Conservation (phyloP, 139 green algal species). For the Asterochloris sp. region DNA sequence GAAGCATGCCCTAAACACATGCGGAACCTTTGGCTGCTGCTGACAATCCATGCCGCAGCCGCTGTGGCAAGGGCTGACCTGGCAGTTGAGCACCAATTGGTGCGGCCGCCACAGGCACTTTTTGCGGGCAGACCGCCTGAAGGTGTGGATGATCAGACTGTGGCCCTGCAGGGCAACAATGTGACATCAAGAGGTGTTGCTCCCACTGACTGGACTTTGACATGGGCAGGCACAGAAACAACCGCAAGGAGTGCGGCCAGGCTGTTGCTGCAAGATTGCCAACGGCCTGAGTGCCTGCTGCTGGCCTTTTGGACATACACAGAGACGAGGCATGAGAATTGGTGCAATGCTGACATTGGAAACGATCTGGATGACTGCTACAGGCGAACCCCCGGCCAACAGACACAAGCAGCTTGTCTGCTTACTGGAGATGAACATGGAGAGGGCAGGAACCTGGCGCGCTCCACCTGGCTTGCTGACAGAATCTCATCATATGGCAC, state of each 20-base stretch:
- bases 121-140: conserved; percentile 17
- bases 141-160: conserved; percentile 40
- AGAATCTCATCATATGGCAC: conserved; percentile 50
- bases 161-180: conserved; percentile 28
- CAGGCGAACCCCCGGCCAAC: neutral
- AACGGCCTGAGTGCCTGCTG: neutral
- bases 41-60: neutral
- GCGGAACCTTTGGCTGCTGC: neutral
- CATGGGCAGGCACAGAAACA: too few relatives aligned
- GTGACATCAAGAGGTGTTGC: neutral
- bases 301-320: neutral
- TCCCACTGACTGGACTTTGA: neutral
- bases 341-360: neutral
- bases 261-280: neutral
- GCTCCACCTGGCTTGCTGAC: conserved; percentile 22
- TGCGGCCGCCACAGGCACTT: conserved; percentile 36
- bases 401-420: neutral
- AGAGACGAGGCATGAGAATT: neutral
- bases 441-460: neutral
- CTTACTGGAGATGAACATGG: neutral
- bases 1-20: too few relatives aligned
- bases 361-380: neutral
- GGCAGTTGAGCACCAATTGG: conserved; percentile 26
- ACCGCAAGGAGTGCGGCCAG: neutral
- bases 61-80: neutral